Conservation (phyloP, 306 rosid genomes). For the Cucumis cinereus region DNA sequence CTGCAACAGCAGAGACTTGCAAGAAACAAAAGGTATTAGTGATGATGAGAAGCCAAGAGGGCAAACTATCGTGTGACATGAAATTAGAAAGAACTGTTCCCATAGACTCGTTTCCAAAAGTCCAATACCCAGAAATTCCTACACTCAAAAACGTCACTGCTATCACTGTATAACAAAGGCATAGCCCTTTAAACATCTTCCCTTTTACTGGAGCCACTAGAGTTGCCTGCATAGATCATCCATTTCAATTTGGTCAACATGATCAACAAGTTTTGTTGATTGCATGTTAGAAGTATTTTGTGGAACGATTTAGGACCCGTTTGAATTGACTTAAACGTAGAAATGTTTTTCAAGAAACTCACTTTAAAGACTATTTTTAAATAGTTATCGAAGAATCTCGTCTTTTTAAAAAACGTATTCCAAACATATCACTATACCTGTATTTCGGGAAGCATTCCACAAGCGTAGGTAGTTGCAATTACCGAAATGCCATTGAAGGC, state of each 20-base stretch:
- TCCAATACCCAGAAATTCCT: conserved; percentile 79
- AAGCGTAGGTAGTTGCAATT: conserved; percentile 48
- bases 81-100: conserved; percentile 42
- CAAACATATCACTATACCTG: conserved; percentile 24
- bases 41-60: conserved; percentile 61
- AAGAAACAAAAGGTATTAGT: conserved; percentile 32
- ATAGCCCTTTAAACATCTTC: conserved; percentile 73
- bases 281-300: no score
- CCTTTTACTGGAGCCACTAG: conserved; percentile 64
- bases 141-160: conserved; percentile 33
- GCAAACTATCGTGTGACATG: conserved; percentile 20
- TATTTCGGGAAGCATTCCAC: conserved; percentile 77
- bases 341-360: no score
- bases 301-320: no score
- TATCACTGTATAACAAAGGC: conserved; percentile 55
- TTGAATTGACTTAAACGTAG: no score
- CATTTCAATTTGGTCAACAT: no score
- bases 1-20: conserved; percentile 50
- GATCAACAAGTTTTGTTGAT: no score
- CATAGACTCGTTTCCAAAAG: conserved; percentile 52
- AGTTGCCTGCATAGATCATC: conserved; percentile 41
- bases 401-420: no score
- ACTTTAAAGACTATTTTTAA: no score
- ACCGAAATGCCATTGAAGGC: conserved; percentile 64
- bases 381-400: no score